Base-by-base conservation (phyloP, 257 asterid species). In the Nicotiana benthamiana region DNA sequence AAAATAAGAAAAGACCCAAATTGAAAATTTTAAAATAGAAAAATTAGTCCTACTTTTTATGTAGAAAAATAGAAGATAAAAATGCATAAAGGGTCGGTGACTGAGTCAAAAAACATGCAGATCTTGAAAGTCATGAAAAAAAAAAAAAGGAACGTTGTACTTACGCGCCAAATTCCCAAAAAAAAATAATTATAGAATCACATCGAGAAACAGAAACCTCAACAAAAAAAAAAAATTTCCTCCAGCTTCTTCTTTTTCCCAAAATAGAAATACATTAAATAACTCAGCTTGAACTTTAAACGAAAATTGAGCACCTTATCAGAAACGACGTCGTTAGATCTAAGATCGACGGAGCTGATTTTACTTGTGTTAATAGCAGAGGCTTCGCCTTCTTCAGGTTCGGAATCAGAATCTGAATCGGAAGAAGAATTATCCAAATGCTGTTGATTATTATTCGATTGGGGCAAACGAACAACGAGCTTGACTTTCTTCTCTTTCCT, bases 401-500 rank as follows among this genome's bases (percentile, higher is more conserved):
- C 98, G 82, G 94, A 90, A 68, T 84, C 90, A 20, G 84, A 86
- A 75, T 83, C 94, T 26, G 89, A 84, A 67, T 76, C 66, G 51
- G 79, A 51, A 5, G 84, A 75, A 43, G 81, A 82, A 81, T 81
- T 80, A 81, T 78, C 75, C 30, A 56, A 75, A 51, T 82, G 85
- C 56, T 80, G 85, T 18, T 77, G 81, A 54, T 77, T 79, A 53
- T 77, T 79, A 2, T 80, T 84, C 26, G 90, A 90, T 86, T 90
- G 88, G 16, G 98, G 98, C 83, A 94, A 79, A 6, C 94, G 96
- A 15, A 90, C 94, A 5, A 90, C 97, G 70, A 94, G 92, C 89
- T 94, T 94, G 83, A 94, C 97, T 86, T 94, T 93, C 89, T 93
- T 94, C 93, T 91, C 88, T 83, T 87, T 89, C 82, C 97, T 84